phyloP scores from a whole-genome alignment of 768 basidiomycete genomes.

The Rhodotorula sphaerocarpa region DNA sequence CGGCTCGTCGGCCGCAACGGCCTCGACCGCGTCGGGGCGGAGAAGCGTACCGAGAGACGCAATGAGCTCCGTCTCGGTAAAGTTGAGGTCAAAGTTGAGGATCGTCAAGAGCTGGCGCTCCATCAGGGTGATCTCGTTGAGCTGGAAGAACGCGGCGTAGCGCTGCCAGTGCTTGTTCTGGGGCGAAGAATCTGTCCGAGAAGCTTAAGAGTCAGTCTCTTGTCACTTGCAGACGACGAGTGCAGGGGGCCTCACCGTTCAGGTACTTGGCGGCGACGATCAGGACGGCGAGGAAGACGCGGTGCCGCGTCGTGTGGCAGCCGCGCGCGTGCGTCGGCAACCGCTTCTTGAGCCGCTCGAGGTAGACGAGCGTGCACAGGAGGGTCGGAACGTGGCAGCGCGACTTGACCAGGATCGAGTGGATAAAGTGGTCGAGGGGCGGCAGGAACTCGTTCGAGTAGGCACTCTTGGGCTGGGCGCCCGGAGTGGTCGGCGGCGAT shows the following conservation, averaged over 20 bases:
- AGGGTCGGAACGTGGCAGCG: constrained; percentile 80
- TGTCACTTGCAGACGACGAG: no score
- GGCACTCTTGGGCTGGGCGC: constrained; percentile 24
- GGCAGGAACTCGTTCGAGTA: constrained; percentile 45
- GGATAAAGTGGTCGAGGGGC: constrained; percentile 71
- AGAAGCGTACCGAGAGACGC: constrained; percentile 9
- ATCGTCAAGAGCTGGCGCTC: constrained; percentile 86
- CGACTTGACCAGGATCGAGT: constrained; percentile 62
- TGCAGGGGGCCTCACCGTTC: constrained; percentile 51
- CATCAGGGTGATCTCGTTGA: constrained; percentile 73
- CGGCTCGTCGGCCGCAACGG: no score
- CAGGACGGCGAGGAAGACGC: constrained; percentile 85
- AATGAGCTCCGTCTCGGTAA: constrained; percentile 54
- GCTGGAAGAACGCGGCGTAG: constrained; percentile 60
- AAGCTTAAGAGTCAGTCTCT: not conserved
- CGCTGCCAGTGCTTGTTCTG: constrained; percentile 86
- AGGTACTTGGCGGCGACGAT: constrained; percentile 94
- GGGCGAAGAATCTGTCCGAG: constrained; percentile 49
- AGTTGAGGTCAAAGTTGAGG: constrained; percentile 81
- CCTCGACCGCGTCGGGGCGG: not conserved
- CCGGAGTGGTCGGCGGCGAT: constrained; percentile 52
- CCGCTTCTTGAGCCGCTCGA: constrained; percentile 70
- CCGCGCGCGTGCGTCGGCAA: constrained; percentile 75
- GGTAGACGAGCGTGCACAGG: constrained; percentile 78
- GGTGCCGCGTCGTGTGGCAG: constrained; percentile 58